Evolutionary conservation across 2,329 filamentous ascomycete genomes (phyloP).

Genomic region (Pseudogymnoascus sp.): DNA sequence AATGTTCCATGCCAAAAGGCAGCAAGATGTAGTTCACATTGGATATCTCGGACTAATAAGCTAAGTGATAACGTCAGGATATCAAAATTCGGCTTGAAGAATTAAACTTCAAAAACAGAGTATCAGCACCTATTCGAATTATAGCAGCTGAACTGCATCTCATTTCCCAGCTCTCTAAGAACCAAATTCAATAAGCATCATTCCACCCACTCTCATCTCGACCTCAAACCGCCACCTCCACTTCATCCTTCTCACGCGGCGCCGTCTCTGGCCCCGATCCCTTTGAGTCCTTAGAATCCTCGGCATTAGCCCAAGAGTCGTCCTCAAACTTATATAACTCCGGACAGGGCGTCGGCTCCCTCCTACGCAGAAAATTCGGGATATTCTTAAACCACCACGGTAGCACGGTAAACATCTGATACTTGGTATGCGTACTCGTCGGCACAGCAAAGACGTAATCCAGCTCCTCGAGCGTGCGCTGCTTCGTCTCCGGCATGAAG

Average conservation of each 20-base stretch:
- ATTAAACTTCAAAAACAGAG: neutral
- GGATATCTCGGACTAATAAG: neutral
- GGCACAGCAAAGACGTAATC: conserved; percentile 44
- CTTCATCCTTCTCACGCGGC: neutral
- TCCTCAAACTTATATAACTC: conserved; percentile 21
- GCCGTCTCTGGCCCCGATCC: neutral
- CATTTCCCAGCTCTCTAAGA: neutral
- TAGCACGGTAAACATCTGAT: conserved; percentile 42
- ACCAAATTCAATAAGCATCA: neutral
- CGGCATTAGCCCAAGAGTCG: conserved; percentile 15
- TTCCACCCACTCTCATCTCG: neutral
- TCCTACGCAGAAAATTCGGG: neutral
- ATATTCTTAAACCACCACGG: conserved; percentile 52
- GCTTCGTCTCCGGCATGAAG: conserved; percentile 54
- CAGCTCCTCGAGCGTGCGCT: conserved; percentile 29
- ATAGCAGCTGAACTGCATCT: neutral
- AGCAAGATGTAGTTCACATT: neutral
- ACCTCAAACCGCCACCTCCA: neutral
- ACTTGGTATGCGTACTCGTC: conserved; percentile 23
- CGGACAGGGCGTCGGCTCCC: conserved; percentile 12
- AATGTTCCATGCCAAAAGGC: neutral
- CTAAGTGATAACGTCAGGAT: neutral
- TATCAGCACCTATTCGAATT: neutral
- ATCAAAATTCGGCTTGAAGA: neutral
- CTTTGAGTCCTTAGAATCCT: neutral